phyloP scores from a whole-genome alignment of 2,329 filamentous ascomycete genomes.

The Colletotrichum sp. region DNA sequence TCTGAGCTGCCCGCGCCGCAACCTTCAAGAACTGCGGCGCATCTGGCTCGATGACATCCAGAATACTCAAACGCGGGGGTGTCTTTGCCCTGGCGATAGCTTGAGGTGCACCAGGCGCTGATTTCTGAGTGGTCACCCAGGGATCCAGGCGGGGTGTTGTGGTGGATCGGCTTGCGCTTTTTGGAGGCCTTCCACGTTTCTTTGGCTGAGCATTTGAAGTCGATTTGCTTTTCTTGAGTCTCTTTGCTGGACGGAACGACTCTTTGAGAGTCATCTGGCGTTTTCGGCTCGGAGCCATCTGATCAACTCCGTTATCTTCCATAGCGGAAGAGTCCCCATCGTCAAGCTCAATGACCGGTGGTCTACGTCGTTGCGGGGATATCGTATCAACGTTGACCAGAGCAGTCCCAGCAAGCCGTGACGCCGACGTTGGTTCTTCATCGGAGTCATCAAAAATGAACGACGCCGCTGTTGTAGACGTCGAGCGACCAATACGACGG shows the following conservation, averaged over 20 bases:
- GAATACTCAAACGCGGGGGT: conserved; percentile 59
- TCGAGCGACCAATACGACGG: conserved; percentile 38
- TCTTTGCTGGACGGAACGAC: conserved; percentile 29
- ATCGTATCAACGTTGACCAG: background rate
- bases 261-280: conserved; percentile 37
- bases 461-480: background rate
- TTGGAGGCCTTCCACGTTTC: conserved; percentile 27
- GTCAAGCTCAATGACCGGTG: conserved; percentile 29
- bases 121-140: background rate
- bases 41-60: conserved; percentile 60
- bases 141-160: background rate
- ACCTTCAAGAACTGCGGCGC: conserved; percentile 66
- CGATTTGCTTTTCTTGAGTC: conserved; percentile 26
- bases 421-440: conserved; percentile 32
- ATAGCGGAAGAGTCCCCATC: conserved; percentile 42
- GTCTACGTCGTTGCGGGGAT: background rate
- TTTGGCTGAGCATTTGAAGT: conserved; percentile 19
- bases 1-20: conserved; percentile 62
- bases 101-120: background rate
- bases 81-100: conserved; percentile 26
- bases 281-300: conserved; percentile 52
- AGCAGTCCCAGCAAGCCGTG: background rate
- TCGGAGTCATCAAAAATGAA: conserved; percentile 52
- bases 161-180: background rate
- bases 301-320: conserved; percentile 59